phyloP scores from a whole-genome alignment of 2,329 filamentous ascomycete genomes.

The Lachnellula cervina region DNA sequence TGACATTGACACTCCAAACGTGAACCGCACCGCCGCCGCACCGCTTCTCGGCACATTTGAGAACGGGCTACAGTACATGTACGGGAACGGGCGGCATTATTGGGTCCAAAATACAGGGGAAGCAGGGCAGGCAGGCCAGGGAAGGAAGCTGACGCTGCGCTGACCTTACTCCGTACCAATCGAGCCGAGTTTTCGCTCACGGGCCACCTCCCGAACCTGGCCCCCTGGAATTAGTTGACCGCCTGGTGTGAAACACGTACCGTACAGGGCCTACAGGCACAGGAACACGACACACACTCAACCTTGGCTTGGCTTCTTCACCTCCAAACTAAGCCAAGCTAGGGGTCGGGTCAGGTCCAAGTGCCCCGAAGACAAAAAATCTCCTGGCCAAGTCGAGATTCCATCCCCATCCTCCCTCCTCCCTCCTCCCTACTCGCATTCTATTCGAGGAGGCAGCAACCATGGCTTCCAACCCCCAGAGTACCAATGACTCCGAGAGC shows the following conservation, averaged over 20 bases:
- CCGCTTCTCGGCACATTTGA: too few relatives aligned
- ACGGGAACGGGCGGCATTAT: background rate
- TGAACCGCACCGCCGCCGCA: too few relatives aligned
- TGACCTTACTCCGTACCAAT: background rate
- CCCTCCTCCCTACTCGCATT: background rate
- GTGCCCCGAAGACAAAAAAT: background rate
- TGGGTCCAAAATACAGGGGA: background rate
- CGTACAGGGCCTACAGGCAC: too few relatives aligned
- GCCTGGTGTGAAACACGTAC: conserved; percentile 10
- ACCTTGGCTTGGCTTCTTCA: conserved; percentile 6
- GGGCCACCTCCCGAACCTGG: background rate
- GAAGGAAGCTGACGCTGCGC: too few relatives aligned
- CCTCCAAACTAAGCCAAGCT: background rate
- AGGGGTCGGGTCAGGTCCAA: too few relatives aligned
- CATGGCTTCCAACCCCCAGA: conserved; percentile 46
- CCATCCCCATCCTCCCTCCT: too few relatives aligned
- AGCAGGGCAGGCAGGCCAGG: background rate
- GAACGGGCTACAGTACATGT: too few relatives aligned
- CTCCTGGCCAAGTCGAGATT: conserved; percentile 10
- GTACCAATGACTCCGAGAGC: conserved; percentile 45
- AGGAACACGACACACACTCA: background rate
- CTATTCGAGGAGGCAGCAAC: conserved; percentile 22
- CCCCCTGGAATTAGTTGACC: background rate
- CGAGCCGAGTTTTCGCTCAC: background rate
- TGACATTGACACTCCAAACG: too few relatives aligned